These are phyloP conservation scores for Aspergillus funiculosus DNA, from an alignment of 495 filamentous ascomycete genomes.

Conservation along the genomic window DNA sequence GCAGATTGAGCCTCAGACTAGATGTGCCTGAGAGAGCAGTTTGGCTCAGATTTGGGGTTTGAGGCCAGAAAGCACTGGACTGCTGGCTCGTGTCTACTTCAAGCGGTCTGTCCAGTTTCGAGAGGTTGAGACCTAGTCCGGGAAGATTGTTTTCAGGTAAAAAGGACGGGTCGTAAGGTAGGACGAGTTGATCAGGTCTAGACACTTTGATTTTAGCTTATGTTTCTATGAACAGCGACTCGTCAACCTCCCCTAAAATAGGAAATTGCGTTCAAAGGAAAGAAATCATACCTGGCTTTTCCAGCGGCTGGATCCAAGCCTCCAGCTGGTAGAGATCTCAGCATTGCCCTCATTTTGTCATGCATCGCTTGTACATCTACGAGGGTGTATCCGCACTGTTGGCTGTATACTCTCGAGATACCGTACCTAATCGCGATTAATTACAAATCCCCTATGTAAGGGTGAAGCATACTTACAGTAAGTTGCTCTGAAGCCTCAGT, in stretches of 20 bases:
- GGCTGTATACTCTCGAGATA: slow-evolving; percentile 73
- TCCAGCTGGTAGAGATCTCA: slow-evolving; percentile 49
- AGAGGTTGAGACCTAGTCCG: slow-evolving; percentile 52
- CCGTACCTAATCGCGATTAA: slow-evolving; percentile 53
- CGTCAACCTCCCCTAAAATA: no score
- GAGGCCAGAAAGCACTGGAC: slow-evolving; percentile 21
- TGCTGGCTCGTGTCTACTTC: slow-evolving; percentile 17
- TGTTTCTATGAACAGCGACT: no score
- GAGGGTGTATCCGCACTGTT: slow-evolving; percentile 83
- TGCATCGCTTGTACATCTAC: slow-evolving; percentile 73
- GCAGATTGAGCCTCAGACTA: slow-evolving; percentile 30
- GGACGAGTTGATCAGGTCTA: slow-evolving; percentile 73
- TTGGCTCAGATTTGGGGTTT: slow-evolving; percentile 28
- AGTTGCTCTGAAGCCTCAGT: slow-evolving; percentile 81
- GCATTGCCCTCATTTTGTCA: slow-evolving; percentile 59
- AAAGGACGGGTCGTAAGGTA: slow-evolving; percentile 84
- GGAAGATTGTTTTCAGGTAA: slow-evolving; percentile 60
- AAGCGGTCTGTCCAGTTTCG: slow-evolving; percentile 14
- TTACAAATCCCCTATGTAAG: not conserved
- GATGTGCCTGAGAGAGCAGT: slow-evolving; percentile 25
- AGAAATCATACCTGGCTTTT: slow-evolving; percentile 57
- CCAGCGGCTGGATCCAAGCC: slow-evolving; percentile 67
- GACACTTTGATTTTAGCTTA: not conserved
- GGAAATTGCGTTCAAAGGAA: not conserved
- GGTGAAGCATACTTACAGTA: slow-evolving; percentile 50